Conservation (phyloP, 164 flowering plant species). For the Stephania cephalantha region DNA sequence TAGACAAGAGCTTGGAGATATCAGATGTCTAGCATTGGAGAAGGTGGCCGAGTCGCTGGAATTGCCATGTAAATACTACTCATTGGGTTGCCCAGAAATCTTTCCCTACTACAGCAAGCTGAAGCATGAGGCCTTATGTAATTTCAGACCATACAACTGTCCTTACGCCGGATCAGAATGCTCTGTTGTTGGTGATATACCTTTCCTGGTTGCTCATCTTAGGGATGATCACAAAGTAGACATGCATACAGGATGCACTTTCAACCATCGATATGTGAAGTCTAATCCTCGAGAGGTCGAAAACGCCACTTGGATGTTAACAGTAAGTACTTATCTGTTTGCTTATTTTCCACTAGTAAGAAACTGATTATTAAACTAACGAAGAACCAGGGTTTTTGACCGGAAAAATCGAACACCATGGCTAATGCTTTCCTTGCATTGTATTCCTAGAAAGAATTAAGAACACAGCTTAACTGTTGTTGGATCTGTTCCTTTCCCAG, state of each 20-base stretch:
- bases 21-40: constrained; percentile 69
- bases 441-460: background rate
- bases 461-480: background rate
- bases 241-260: constrained; percentile 91
- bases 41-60: constrained; percentile 58
- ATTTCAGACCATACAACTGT: constrained; percentile 53
- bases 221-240: constrained; percentile 96
- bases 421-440: background rate
- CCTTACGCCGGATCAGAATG: constrained; percentile 85
- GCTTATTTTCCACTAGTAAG: background rate
- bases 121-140: constrained; percentile 46
- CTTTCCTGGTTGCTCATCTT: constrained; percentile 74
- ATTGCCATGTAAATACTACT: constrained; percentile 49
- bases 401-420: background rate
- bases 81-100: constrained; percentile 46
- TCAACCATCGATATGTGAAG: constrained; percentile 90
- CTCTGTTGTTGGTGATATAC: constrained; percentile 72
- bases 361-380: background rate
- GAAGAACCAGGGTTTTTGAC: background rate
- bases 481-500: constrained; percentile 27
- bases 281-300: constrained; percentile 94
- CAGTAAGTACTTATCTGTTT: constrained; percentile 41
- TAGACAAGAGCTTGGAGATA: constrained; percentile 55
- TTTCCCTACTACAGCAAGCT: constrained; percentile 58
- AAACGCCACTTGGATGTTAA: constrained; percentile 94